Conservation (phyloP, 768 basidiomycete genomes). For the Agaricus sinodeliciosus region DNA sequence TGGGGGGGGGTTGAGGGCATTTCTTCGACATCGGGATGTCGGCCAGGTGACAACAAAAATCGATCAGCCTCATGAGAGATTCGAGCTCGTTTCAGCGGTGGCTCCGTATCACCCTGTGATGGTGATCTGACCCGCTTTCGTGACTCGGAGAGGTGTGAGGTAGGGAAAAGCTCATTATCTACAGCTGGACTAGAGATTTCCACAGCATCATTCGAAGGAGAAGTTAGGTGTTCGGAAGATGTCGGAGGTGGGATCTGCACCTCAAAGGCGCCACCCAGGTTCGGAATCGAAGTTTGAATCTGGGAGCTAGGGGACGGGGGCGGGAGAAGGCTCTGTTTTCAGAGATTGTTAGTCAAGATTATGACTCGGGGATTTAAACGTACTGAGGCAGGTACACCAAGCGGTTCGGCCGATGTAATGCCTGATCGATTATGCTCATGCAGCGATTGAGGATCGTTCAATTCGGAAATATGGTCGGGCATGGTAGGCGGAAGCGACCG, state of each 20-base stretch:
- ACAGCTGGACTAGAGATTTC: neutral
- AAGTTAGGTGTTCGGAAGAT: neutral
- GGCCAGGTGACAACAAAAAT: neutral
- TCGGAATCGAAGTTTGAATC: constrained; percentile 49
- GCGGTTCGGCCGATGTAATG: too few species aligned
- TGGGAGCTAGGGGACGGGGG: constrained; percentile 49
- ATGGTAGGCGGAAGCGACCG: too few species aligned
- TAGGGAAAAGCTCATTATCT: neutral
- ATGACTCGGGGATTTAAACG: neutral
- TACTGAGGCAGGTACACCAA: neutral
- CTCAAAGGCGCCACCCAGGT: neutral
- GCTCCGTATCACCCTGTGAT: neutral
- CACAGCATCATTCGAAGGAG: neutral
- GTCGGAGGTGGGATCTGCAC: neutral
- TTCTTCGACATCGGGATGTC: neutral
- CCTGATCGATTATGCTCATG: too few species aligned
- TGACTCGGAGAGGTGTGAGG: neutral
- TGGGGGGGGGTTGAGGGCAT: constrained; percentile 15
- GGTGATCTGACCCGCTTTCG: constrained; percentile 2
- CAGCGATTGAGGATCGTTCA: too few species aligned
- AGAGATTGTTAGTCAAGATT: neutral
- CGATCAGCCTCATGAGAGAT: neutral
- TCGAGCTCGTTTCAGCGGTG: neutral
- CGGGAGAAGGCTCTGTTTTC: constrained; percentile 38
- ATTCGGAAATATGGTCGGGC: too few species aligned